Percentiles rank a stretch among this genome's conserved stretches.
Evolutionary conservation across 257 asterid species (phyloP).

Genomic region (Plantago elongata): DNA sequence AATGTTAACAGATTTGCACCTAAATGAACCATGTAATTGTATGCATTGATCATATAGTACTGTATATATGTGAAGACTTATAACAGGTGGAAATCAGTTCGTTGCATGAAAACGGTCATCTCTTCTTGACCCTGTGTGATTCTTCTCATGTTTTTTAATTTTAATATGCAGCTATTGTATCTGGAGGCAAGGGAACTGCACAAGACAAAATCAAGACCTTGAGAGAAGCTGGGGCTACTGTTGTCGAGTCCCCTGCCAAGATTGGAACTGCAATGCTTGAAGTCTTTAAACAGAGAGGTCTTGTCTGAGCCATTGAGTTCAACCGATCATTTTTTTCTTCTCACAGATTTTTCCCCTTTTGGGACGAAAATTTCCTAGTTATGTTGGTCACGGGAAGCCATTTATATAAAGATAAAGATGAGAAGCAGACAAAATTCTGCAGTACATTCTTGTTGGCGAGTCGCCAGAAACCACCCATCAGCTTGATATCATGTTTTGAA

Average conservation of each 20-base stretch:
- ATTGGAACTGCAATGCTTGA: conserved; percentile 82
- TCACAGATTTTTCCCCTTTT: neutral
- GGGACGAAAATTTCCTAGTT: conserved; percentile 9
- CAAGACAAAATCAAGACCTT: conserved; percentile 86
- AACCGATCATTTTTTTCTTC: conserved; percentile 1
- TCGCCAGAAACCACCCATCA: neutral
- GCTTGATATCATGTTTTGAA: too few species aligned
- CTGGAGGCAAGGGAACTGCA: conserved; percentile 89
- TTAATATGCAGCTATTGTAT: conserved; percentile 59
- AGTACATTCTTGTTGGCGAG: neutral
- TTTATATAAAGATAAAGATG: conserved; percentile 1
- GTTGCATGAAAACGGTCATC: neutral
- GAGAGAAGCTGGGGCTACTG: conserved; percentile 82
- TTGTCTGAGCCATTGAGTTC: conserved; percentile 35
- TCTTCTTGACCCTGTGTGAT: neutral
- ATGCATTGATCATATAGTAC: too few species aligned
- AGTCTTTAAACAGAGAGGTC: conserved; percentile 87
- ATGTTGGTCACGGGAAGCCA: neutral
- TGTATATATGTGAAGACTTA: too few species aligned
- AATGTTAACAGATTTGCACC: too few species aligned
- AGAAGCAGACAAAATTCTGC: conserved; percentile 10
- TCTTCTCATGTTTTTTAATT: conserved; percentile 13
- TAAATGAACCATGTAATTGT: too few species aligned
- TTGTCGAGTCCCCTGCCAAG: conserved; percentile 92
- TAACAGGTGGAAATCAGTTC: too few species aligned